Conservation (phyloP, 371 early-diverging fungal species). For the Mortierella sp. region DNA sequence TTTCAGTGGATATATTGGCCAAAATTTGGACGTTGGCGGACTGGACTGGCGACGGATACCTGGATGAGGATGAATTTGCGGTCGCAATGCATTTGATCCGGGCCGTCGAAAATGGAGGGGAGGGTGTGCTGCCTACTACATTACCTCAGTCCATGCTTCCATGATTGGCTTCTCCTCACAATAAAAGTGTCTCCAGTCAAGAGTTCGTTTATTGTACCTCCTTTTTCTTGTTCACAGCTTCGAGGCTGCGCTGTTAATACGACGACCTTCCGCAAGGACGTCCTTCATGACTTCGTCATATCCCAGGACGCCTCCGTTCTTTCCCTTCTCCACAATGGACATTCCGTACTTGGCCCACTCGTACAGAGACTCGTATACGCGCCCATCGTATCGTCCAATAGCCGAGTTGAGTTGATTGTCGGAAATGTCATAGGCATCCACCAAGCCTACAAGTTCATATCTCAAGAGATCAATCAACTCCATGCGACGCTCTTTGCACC, state of each 20-base stretch:
- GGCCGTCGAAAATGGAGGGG: conserved; percentile 62
- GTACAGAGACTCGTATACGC: conserved; percentile 77
- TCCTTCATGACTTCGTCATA: conserved; percentile 49
- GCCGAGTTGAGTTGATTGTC: conserved; percentile 81
- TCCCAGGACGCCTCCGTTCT: conserved; percentile 44
- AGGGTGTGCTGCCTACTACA: conserved; percentile 57
- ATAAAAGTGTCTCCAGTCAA: conserved; percentile 10
- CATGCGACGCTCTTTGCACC: conserved; percentile 47
- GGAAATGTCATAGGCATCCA: conserved; percentile 81
- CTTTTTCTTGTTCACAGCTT: conserved; percentile 34
- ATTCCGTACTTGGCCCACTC: conserved; percentile 66
- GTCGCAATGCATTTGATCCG: conserved; percentile 74
- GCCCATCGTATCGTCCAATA: conserved; percentile 79
- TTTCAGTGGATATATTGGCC: conserved; percentile 66
- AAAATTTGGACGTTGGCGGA: conserved; percentile 80
- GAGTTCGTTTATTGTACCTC: too few species aligned
- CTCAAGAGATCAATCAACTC: conserved; percentile 37
- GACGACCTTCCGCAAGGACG: conserved; percentile 39
- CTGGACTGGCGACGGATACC: conserved; percentile 74
- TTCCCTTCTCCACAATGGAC: conserved; percentile 42
- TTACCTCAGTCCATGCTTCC: conserved; percentile 62
- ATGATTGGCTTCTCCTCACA: conserved; percentile 5
- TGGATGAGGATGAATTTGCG: conserved; percentile 75
- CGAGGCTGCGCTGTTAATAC: conserved; percentile 31
- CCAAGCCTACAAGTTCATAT: conserved; percentile 54